These are phyloP conservation scores for Coemansia sp. DNA, from an alignment of 192 early-diverging fungal genomes.

Conservation along the genomic window DNA sequence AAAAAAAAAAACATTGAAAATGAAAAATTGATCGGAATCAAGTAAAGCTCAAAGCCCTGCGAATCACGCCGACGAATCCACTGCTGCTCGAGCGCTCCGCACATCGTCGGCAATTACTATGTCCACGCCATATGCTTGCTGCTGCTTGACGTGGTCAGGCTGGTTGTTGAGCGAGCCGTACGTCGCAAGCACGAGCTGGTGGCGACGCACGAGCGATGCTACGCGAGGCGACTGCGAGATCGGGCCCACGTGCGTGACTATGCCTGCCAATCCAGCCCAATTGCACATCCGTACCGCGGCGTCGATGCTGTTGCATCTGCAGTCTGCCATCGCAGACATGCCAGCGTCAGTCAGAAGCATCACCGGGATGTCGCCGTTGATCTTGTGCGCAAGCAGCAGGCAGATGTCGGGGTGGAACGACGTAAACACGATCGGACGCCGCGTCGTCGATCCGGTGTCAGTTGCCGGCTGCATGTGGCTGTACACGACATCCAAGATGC, in stretches of 20 bases:
- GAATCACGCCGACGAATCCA: conserved; percentile 1
- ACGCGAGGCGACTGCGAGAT: conserved; percentile 76
- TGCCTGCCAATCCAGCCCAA: conserved; percentile 70
- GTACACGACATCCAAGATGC: conserved; percentile 79
- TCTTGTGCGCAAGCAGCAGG: conserved; percentile 81
- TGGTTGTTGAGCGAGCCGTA: conserved; percentile 84
- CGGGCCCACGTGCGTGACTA: conserved; percentile 75
- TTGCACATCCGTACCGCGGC: conserved; percentile 79
- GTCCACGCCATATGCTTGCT: conserved; percentile 81
- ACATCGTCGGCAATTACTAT: conserved; percentile 81
- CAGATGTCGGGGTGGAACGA: conserved; percentile 91
- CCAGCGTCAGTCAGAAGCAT: conserved; percentile 90
- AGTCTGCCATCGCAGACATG: conserved; percentile 70
- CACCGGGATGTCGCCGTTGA: conserved; percentile 79
- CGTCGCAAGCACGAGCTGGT: conserved; percentile 73
- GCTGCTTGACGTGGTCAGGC: conserved; percentile 67
- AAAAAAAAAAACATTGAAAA: conserved; percentile 3
- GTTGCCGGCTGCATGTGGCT: conserved; percentile 21
- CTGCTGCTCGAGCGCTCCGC: conserved; percentile 54
- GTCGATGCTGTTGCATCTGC: conserved; percentile 77
- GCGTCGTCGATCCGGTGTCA: conserved; percentile 4
- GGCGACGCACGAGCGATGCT: conserved; percentile 70
- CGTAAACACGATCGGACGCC: conserved; percentile 86
- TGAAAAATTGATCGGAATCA: background rate
- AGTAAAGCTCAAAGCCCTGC: background rate